Evolutionary conservation across 768 basidiomycete genomes (phyloP), one percentile per base, ranked within the genome.

Genomic region (Sistotremastrum niveocremeum): DNA sequence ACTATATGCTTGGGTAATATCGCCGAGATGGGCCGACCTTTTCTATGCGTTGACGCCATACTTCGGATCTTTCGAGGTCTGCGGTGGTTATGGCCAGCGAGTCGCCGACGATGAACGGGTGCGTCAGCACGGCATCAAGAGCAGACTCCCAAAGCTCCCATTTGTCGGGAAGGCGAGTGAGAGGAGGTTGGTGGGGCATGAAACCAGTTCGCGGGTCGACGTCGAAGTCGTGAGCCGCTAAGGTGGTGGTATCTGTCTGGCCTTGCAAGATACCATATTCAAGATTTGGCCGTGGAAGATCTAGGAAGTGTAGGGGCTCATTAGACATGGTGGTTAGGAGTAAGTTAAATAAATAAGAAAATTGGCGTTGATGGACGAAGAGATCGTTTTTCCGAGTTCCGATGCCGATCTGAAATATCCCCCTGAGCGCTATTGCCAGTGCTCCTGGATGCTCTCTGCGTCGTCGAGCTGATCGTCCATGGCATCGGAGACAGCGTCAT

Each of bases 191-290:
- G 0, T 84, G 81, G 2, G 93, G 85, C 77, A 97, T 81, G 61
- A 98, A 97, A 0, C 94, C 93, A 0, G 89, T 88, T 10, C 78
- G 69, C 7, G 82, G 80, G 59, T 93, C 89, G 49, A 98, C 85
- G 59, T 97, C 90, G 67, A 89, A 98, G 59, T 68, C 66, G 49
- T 71, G 60, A 11, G 68, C 66, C 20, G 70, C 67, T 47, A 69
- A 60, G 34, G 71, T 68, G 10, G 67, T 64, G 32, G 63, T 64
- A 46, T 69, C 67, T 35, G 47, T 20, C 20, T 20, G 20, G 20
- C 20, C 20, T 2, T 20, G 20, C 20, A 20, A 20, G 20, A 20
- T 20, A 2, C 20, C 20, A 20, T 20, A 20, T 20, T 20, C 20
- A 20, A 20, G 20, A 20, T 20, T 20, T 20, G 20, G 20, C 20